A percentile compares a stretch with the other conserved stretches of the same genome.
Evolutionary conservation across 257 asterid species (phyloP).

Genomic region (Nicotiana tomentosiformis): DNA sequence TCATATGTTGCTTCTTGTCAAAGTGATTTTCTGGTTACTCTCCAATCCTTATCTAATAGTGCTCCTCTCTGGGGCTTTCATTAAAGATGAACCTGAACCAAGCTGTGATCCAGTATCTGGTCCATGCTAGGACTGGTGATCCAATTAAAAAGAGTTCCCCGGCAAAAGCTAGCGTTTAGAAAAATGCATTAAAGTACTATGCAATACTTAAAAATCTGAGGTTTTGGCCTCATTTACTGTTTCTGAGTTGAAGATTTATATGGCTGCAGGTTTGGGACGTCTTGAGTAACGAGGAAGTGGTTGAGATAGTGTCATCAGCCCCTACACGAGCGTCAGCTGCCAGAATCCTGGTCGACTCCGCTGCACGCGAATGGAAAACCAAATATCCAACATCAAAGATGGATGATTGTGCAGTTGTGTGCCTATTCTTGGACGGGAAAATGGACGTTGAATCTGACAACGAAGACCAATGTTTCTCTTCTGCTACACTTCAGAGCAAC

Average conservation of each 20-base stretch:
- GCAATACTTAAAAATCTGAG: background rate
- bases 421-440: slow-evolving; percentile 80
- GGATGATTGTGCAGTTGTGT: slow-evolving; percentile 97
- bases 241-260: background rate
- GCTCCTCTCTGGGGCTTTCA: background rate
- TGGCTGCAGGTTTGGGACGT: slow-evolving; percentile 90
- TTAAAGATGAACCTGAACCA: background rate
- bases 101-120: background rate
- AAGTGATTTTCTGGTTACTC: background rate
- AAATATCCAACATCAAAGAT: slow-evolving; percentile 93
- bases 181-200: background rate
- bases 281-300: slow-evolving; percentile 90
- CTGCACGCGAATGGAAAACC: slow-evolving; percentile 89
- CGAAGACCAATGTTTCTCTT: slow-evolving; percentile 76
- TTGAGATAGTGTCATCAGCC: slow-evolving; percentile 67
- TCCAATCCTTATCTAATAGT: background rate
- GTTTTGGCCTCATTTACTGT: background rate
- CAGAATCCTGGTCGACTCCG: slow-evolving; percentile 66
- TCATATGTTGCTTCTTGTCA: background rate
- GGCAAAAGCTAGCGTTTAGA: background rate
- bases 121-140: background rate
- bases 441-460: slow-evolving; percentile 86
- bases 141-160: background rate
- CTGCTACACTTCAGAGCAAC: slow-evolving; percentile 68
- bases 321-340: slow-evolving; percentile 82